Evolutionary conservation across 768 basidiomycete species (phyloP), one percentile per base, ranked within the genome.

Genomic region (Boletus barrowsii): DNA sequence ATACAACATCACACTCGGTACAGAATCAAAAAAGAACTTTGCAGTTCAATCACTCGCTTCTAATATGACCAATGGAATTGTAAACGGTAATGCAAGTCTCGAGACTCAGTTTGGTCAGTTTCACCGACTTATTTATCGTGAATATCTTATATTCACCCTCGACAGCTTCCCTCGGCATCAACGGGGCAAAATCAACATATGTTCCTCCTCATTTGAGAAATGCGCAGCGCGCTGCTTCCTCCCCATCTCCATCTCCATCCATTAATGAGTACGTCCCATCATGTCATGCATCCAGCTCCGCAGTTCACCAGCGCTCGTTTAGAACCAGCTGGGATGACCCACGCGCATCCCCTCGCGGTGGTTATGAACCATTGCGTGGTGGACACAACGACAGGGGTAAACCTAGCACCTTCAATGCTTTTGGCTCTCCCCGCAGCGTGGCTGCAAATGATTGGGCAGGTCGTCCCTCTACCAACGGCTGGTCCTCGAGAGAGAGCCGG

Each of bases 1-100:
- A 44, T 44, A 54, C 57, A 29, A 68, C 66, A 64, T 49, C 51
- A 50, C 60, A 60, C 57, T 55, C 62, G 11, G 35, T 36, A 13
- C 35, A 36, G 35, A 36, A 39, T 14, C 15, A 39, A 65, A 51
- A 69, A 66, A 63, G 56, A 57, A 56, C 53, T 24, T 42, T 52
- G 14, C 37, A 61, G 64, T 73, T 73, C 68, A 62, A 59, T 68
- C 62, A 44, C 67, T 68, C 65, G 61, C 52, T 57, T 68, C 71
- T 78, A 81, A 87, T 89, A 91, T 91, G 89, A 85, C 88, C 78
- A 90, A 90, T 91, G 89, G 87, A 83, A 83, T 83, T 80, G 83
- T 89, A 87, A 89, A 90, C 76, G 84, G 80, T 71, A 76, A 74
- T 67, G 72, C 79, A 72, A 84, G 80, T 75, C 76, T 90, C 67